A percentile compares a stretch with the other conserved stretches of the same genome.
These are phyloP conservation scores for Thymus quinquecostatus DNA, from an alignment of 257 asterid genomes.

Conservation along the genomic window DNA sequence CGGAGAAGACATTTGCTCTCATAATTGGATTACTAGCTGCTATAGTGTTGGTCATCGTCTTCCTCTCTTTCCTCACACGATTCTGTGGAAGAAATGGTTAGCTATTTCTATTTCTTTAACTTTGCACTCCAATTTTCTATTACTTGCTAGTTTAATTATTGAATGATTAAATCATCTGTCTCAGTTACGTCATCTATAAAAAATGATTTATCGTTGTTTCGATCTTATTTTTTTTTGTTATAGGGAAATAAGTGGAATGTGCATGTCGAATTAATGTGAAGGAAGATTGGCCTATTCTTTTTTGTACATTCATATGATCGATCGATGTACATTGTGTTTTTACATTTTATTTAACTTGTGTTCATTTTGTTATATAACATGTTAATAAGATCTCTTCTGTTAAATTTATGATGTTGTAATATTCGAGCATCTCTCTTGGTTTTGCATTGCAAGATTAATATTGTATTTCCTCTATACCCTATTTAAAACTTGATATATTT, in stretches of 20 bases:
- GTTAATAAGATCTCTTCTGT: not conserved
- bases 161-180: too few species aligned
- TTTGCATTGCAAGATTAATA: too few species aligned
- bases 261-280: not conserved
- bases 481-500: too few species aligned
- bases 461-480: too few species aligned
- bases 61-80: conserved; percentile 68
- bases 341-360: not conserved
- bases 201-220: too few species aligned
- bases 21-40: conserved; percentile 77
- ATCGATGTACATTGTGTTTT: not conserved
- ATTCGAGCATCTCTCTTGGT: too few species aligned
- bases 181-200: too few species aligned
- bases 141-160: too few species aligned
- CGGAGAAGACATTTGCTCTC: conserved; percentile 80
- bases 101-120: not conserved
- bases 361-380: too few species aligned
- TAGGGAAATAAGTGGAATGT: conserved; percentile 60
- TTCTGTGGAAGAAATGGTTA: conserved; percentile 58
- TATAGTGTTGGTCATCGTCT: conserved; percentile 60
- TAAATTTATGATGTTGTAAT: not conserved
- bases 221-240: conserved; percentile 19
- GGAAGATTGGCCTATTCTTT: not conserved
- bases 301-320: not conserved
- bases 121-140: too few species aligned